Evolutionary conservation across 768 basidiomycete genomes (phyloP).

Genomic region (Pleurotus pulmonarius): DNA sequence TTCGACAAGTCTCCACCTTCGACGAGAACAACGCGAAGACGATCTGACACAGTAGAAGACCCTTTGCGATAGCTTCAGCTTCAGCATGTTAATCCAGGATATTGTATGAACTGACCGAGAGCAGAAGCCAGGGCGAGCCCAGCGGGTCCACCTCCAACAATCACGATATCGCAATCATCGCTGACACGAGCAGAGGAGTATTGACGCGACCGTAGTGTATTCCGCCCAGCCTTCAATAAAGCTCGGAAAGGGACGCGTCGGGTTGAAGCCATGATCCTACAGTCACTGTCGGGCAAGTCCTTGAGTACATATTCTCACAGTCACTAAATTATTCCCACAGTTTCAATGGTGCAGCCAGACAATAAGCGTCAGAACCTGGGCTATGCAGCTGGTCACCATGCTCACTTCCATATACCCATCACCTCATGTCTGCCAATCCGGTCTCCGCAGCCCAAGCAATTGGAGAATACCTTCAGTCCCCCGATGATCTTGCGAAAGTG

Average conservation of each 20-base stretch:
- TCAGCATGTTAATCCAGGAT: conserved; percentile 5
- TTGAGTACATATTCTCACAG: background rate
- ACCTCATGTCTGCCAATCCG: conserved; percentile 43
- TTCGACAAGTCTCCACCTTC: conserved; percentile 78
- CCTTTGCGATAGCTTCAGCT: conserved; percentile 30
- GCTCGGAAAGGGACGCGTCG: background rate
- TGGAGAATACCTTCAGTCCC: conserved; percentile 88
- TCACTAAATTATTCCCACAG: background rate
- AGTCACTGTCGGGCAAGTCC: background rate
- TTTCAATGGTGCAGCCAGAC: background rate
- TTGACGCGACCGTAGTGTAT: background rate
- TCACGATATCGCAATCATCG: conserved; percentile 79
- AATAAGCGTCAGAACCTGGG: background rate
- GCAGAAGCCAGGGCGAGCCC: conserved; percentile 89
- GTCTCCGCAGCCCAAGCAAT: conserved; percentile 84
- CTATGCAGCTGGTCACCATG: conserved; percentile 1
- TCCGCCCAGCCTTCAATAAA: conserved; percentile 6
- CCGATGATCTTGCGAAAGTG: conserved; percentile 90
- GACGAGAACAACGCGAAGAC: conserved; percentile 65
- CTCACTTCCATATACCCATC: conserved; percentile 2
- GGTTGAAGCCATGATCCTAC: background rate
- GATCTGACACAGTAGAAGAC: conserved; percentile 48
- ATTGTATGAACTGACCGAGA: conserved; percentile 50
- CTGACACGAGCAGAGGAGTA: conserved; percentile 6
- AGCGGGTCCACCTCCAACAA: conserved; percentile 92